Base-by-base conservation (phyloP, 176 grass and related monocot species). In the Aegilops bicornis region DNA sequence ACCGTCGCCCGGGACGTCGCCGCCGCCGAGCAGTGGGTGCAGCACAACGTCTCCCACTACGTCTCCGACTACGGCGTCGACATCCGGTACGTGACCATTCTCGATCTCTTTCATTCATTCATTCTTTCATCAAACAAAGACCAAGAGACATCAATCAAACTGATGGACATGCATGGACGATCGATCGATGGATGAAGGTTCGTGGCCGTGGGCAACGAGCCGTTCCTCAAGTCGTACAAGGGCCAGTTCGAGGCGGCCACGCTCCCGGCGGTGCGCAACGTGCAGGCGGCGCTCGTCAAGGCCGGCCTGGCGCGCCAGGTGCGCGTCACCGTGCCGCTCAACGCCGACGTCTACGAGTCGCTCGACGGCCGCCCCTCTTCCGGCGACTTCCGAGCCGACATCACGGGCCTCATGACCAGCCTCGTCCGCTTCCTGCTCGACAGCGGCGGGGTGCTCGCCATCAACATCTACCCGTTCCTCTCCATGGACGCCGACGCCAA, bases 401-500 rank as follows among this genome's bases (percentile, higher is more conserved):
- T 99, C 90, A 5, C 64, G 0, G 68, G 16, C 3, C 92, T 97
- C 82, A 99, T 99, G 94, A 70, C 92, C 68, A 58, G 30, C 62
- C 95, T 99, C 75, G 80, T 97, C 36, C 20, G 86, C 22, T 99
- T 97, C 90, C 89, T 99, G 31, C 87, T 94, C 77, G 72, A 96
- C 70, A 94, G 85, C 74, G 86, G 88, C 84, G 92, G 88, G 70
- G 10, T 88, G 17, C 70, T 99, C 67, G 56, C 92, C 73, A 93
- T 99, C 87, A 99, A 99, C 87, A 99, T 99, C 79, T 99, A 99
- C 85, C 97, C 97, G 0, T 99, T 99, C 83, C 97, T 99, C 66
- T 97, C 94, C 77, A 78, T 99, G 67, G 60, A 99, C 66, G 80
- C 80, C 32, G 97, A 99, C 83, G 56, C 94, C 0, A 87, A 97